These are phyloP conservation scores for Tritrichomonas foetus DNA, from an alignment of 208 protist genomes.

Conservation along the genomic window DNA sequence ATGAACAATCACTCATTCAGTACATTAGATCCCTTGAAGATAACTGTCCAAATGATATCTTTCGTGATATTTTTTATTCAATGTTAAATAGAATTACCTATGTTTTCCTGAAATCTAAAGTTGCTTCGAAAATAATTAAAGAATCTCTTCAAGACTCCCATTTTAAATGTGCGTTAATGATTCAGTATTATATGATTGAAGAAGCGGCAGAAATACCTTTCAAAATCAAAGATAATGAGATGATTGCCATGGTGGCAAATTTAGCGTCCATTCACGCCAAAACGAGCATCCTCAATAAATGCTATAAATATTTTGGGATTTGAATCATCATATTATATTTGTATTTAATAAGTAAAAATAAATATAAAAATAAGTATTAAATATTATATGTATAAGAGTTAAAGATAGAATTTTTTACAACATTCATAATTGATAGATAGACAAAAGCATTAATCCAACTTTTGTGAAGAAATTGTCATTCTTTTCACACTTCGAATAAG, in stretches of 20 bases:
- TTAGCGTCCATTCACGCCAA: too few species aligned
- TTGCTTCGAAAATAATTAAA: background rate
- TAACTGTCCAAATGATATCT: background rate
- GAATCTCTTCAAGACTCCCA: background rate
- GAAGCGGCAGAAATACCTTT: background rate
- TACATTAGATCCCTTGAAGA: background rate
- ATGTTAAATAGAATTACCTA: background rate
- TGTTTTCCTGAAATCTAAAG: background rate
- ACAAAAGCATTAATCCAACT: too few species aligned
- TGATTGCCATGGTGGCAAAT: background rate
- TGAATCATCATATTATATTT: too few species aligned
- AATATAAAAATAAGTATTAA: too few species aligned
- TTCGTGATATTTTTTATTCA: background rate
- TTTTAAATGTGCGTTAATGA: background rate
- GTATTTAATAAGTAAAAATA: too few species aligned
- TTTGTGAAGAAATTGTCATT: too few species aligned
- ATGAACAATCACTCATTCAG: background rate
- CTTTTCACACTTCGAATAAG: too few species aligned
- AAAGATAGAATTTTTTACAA: too few species aligned
- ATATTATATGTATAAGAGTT: too few species aligned
- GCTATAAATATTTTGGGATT: too few species aligned
- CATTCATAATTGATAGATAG: too few species aligned
- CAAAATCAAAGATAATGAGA: background rate
- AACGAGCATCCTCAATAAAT: too few species aligned
- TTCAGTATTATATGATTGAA: background rate